Percentiles rank a stretch among this genome's conserved stretches.
Evolutionary conservation across 108 stramenopile genomes (phyloP).

Genomic region (Fragilariopsis cylindrus): DNA sequence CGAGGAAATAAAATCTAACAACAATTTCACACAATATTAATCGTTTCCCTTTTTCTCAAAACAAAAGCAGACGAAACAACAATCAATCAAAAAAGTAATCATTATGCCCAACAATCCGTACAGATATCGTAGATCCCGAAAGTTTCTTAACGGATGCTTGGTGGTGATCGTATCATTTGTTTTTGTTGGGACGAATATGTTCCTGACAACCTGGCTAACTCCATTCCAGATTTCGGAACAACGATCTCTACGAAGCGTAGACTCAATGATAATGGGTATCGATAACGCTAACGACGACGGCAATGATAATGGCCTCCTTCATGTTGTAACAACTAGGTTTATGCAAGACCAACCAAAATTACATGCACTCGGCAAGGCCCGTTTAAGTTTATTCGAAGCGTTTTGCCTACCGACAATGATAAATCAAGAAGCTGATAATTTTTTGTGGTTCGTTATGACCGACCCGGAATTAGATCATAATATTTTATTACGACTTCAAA

Average conservation of each 20-base stretch:
- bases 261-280: background rate
- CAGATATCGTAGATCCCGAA: slow-evolving; percentile 1
- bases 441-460: slow-evolving; percentile 58
- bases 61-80: no score
- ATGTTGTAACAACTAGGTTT: slow-evolving; percentile 58
- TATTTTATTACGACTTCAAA: slow-evolving; percentile 31
- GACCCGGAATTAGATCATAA: slow-evolving; percentile 48
- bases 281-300: background rate
- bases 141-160: background rate
- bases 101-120: slow-evolving; percentile 8
- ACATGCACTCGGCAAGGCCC: slow-evolving; percentile 46
- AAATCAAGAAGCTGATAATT: slow-evolving; percentile 43
- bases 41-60: no score
- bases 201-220: background rate
- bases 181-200: background rate
- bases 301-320: slow-evolving; percentile 33
- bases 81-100: background rate
- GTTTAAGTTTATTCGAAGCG: slow-evolving; percentile 52
- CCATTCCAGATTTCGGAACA: background rate
- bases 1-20: no score
- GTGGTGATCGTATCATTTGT: background rate
- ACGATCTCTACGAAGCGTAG: background rate
- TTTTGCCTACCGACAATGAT: slow-evolving; percentile 63
- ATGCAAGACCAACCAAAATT: slow-evolving; percentile 66
- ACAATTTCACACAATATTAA: no score